A percentile compares a stretch with the other conserved stretches of the same genome.
phyloP scores from a whole-genome alignment of 2,329 filamentous ascomycete species.

The Xylaria sp. region DNA sequence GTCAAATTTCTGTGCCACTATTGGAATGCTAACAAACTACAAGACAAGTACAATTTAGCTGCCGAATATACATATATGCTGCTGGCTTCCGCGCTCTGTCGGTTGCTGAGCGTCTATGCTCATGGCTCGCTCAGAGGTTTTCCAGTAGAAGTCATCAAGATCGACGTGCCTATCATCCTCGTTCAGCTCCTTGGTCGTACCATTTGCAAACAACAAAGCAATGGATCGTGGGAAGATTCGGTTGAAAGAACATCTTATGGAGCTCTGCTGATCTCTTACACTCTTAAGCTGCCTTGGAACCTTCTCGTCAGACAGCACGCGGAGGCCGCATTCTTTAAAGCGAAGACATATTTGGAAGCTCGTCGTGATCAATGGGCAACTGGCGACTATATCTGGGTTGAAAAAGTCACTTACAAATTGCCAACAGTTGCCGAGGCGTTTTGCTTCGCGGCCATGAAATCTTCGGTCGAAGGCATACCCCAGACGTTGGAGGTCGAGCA shows the following conservation, averaged over 20 bases:
- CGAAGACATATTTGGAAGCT: neutral
- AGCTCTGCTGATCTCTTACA: neutral
- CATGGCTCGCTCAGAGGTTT: neutral
- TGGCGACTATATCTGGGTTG: neutral
- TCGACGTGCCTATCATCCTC: neutral
- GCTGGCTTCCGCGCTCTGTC: neutral
- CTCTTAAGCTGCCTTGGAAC: neutral
- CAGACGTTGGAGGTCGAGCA: neutral
- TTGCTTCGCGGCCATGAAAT: neutral
- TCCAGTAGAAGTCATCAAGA: neutral
- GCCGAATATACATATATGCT: neutral
- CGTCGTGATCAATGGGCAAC: neutral
- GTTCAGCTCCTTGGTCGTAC: neutral
- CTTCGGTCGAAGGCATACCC: neutral
- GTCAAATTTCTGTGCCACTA: neutral
- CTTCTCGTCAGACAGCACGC: neutral
- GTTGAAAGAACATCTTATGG: slow-evolving; percentile 5
- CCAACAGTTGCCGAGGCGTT: neutral
- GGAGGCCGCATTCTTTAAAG: neutral
- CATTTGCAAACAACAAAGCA: neutral
- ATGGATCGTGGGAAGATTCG: neutral
- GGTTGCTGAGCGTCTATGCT: neutral
- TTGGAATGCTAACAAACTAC: neutral
- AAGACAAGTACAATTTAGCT: neutral
- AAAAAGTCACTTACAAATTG: neutral